phyloP scores from a whole-genome alignment of 495 filamentous ascomycete species.

The Neurospora hispaniola region DNA sequence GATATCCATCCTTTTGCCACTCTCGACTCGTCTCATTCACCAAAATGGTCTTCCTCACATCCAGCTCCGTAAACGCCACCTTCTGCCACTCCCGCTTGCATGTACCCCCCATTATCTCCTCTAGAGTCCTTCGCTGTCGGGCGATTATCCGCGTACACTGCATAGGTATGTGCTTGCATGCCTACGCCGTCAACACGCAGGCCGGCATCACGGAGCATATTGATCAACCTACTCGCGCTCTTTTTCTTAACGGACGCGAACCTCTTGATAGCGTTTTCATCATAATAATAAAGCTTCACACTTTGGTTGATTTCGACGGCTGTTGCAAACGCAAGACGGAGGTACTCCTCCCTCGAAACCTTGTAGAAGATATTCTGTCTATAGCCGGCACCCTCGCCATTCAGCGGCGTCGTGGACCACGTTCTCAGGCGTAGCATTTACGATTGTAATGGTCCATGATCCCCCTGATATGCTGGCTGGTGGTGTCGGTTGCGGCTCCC shows the following conservation, averaged over 20 bases:
- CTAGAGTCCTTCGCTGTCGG: conserved; percentile 36
- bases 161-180: conserved; percentile 43
- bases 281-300: conserved; percentile 60
- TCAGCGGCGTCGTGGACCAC: conserved; percentile 61
- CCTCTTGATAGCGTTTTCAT: conserved; percentile 58
- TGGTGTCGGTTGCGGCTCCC: conserved; percentile 42
- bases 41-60: conserved; percentile 44
- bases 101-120: conserved; percentile 39
- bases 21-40: conserved; percentile 34
- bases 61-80: conserved; percentile 52
- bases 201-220: conserved; percentile 39
- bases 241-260: conserved; percentile 19
- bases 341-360: conserved; percentile 46
- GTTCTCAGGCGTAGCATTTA: conserved; percentile 47
- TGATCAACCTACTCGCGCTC: conserved; percentile 44
- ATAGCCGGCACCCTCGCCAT: conserved; percentile 53
- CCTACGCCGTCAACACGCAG: conserved; percentile 56
- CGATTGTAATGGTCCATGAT: conserved; percentile 47
- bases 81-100: conserved; percentile 47
- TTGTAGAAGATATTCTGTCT: conserved; percentile 46
- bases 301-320: conserved; percentile 42
- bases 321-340: conserved; percentile 45
- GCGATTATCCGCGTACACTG: conserved; percentile 40
- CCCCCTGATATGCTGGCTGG: conserved; percentile 44
- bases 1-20: conserved; percentile 50